These are phyloP conservation scores for Phaeotremella skinneri DNA, from an alignment of 768 basidiomycete species.

Conservation along the genomic window DNA sequence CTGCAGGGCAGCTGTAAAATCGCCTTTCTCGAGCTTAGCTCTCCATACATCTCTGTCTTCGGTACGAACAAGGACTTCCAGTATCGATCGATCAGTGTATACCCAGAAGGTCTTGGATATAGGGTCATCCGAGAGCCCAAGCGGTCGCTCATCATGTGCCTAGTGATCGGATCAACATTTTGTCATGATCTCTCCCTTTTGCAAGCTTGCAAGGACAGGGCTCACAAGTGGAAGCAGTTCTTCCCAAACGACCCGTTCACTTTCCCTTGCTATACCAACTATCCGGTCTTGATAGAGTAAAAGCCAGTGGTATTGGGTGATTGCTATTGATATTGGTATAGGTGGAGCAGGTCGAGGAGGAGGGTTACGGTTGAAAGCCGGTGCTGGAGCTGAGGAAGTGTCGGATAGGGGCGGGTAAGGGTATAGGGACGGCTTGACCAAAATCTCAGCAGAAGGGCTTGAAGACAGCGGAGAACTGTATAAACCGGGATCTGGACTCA, in stretches of 20 bases:
- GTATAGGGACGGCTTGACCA: slow-evolving; percentile 45
- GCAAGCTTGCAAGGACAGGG: slow-evolving; percentile 8
- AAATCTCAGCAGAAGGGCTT: slow-evolving; percentile 66
- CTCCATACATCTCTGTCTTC: slow-evolving; percentile 96
- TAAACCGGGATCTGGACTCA: slow-evolving; percentile 69
- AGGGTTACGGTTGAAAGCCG: slow-evolving; percentile 27
- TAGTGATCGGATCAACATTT: slow-evolving; percentile 46
- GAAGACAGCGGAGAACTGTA: slow-evolving; percentile 76
- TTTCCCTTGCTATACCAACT: slow-evolving; percentile 71
- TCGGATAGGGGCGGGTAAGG: slow-evolving; percentile 48
- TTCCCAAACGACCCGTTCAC: slow-evolving; percentile 79
- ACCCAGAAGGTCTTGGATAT: slow-evolving; percentile 91
- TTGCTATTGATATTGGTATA: slow-evolving; percentile 69
- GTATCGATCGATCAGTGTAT: slow-evolving; percentile 81
- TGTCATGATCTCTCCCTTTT: not conserved
- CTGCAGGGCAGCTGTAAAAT: slow-evolving; percentile 72
- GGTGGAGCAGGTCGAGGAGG: slow-evolving; percentile 46
- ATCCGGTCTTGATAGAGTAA: slow-evolving; percentile 77
- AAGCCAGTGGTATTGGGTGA: slow-evolving; percentile 91
- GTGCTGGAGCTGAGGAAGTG: slow-evolving; percentile 12
- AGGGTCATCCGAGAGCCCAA: slow-evolving; percentile 77
- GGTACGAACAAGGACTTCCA: slow-evolving; percentile 77
- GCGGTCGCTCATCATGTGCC: slow-evolving; percentile 72
- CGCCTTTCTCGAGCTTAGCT: slow-evolving; percentile 73
- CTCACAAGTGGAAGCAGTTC: slow-evolving; percentile 76